These are phyloP conservation scores for Plenodomus lindquistii DNA, from an alignment of 2,329 filamentous ascomycete genomes.

Conservation along the genomic window DNA sequence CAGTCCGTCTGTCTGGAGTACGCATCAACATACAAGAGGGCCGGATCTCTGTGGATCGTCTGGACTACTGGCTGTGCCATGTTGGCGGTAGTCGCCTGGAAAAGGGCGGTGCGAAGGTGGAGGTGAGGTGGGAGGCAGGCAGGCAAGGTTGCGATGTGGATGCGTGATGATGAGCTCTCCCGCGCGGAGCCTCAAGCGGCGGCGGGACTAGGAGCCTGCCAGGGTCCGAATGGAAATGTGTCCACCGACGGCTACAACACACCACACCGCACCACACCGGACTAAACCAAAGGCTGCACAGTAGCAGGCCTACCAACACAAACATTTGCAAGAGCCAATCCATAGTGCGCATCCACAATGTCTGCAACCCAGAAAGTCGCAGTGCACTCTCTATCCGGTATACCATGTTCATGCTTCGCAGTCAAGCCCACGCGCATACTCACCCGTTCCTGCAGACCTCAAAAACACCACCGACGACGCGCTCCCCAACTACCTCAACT, in stretches of 20 bases:
- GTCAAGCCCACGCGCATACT: slow-evolving; percentile 10
- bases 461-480: slow-evolving; percentile 97
- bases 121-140: slow-evolving; percentile 2
- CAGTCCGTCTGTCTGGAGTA: neutral
- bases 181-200: slow-evolving; percentile 29
- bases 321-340: neutral
- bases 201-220: slow-evolving; percentile 26
- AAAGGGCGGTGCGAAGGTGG: slow-evolving; percentile 11
- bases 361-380: slow-evolving; percentile 58
- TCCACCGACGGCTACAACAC: slow-evolving; percentile 27
- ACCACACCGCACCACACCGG: slow-evolving; percentile 10
- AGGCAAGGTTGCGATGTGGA: slow-evolving; percentile 16
- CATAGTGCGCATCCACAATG: slow-evolving; percentile 22
- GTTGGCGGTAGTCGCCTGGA: slow-evolving; percentile 30
- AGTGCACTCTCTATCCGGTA: slow-evolving; percentile 70
- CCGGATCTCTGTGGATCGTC: slow-evolving; percentile 97
- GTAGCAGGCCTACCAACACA: neutral
- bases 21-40: slow-evolving; percentile 76
- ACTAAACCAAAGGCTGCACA: neutral
- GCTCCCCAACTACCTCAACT: slow-evolving; percentile 89
- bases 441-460: slow-evolving; percentile 66
- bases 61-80: slow-evolving; percentile 90
- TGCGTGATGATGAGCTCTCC: slow-evolving; percentile 27
- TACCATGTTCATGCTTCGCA: neutral
- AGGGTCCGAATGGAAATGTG: slow-evolving; percentile 44